Base-by-base conservation (phyloP, 306 rosid species). In the Lithocarpus polystachyus region DNA sequence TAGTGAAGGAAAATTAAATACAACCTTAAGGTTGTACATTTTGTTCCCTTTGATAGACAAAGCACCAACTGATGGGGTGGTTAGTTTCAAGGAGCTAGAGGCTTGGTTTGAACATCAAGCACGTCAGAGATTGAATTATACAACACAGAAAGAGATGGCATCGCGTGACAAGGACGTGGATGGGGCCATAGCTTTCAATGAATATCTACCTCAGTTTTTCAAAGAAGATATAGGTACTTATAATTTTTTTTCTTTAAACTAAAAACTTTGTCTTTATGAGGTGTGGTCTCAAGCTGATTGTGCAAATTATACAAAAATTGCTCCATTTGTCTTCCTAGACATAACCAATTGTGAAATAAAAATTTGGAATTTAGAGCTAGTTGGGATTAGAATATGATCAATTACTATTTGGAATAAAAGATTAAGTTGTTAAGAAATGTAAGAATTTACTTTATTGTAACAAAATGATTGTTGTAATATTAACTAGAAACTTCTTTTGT, bases 41-140 rank as follows among this genome's bases (percentile, higher is more conserved):
- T 67, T 94, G 85, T 92, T 92, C 80, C 97, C 98, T 31, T 68
- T 87, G 76, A 59, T 94, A 70, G 98, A 92, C 72, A 77, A 78
- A 56, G 84, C 84, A 18, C 91, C 96, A 0, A 68, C 80, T 61
- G 94, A 94, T 75, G 88, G 90, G 5, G 64, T 53, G 10, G 65
- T 94, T 57, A 79, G 43, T 82, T 82, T 75, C 56, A 60, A 82
- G 14, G 96, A 92, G 85, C 75, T 92, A 28, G 71, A 72, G 73
- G 80, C 73, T 61, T 90, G 98, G 97, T 64, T 85, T 67, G 70
- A 76, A 13, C 73, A 82, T 10, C 86, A 80, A 75, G 89, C 97
- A 18, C 1, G 28, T 24, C 91, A 88, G 22, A 86, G 92, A 71
- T 76, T 92, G 79, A 77, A 78, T 77, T 79, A 54, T 59, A 73